Percentiles rank a stretch among this genome's conserved stretches.
phyloP scores from a whole-genome alignment of 2,329 filamentous ascomycete genomes.

The Helminthosporium solani region DNA sequence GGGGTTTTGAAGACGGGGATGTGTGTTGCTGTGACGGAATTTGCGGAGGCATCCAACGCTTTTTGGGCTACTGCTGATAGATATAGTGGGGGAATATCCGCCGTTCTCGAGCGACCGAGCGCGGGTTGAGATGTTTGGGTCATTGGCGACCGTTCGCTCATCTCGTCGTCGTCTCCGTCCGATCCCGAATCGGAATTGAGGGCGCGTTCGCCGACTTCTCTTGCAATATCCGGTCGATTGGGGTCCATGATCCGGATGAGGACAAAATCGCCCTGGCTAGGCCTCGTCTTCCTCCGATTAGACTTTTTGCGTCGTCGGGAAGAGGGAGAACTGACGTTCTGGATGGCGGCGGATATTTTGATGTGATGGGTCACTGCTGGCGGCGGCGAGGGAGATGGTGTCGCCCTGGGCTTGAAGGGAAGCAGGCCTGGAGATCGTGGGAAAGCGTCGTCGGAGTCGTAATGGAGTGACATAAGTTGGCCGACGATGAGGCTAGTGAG shows the following conservation, averaged over 20 bases:
- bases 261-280: conserved; percentile 65
- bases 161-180: conserved; percentile 47
- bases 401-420: conserved; percentile 47
- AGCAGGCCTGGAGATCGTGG: conserved; percentile 46
- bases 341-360: conserved; percentile 18
- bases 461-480: conserved; percentile 39
- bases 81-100: conserved; percentile 12
- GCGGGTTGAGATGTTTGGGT: conserved; percentile 10
- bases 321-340: conserved; percentile 46
- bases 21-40: conserved; percentile 9
- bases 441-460: conserved; percentile 53
- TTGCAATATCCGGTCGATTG: conserved; percentile 65
- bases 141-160: conserved; percentile 24
- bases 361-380: conserved; percentile 32
- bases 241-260: conserved; percentile 66
- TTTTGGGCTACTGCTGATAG: conserved; percentile 21
- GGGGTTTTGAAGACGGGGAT: conserved; percentile 9
- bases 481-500: conserved; percentile 20
- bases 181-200: conserved; percentile 50
- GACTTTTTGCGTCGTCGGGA: conserved; percentile 48
- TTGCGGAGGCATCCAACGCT: conserved; percentile 14
- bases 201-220: conserved; percentile 55
- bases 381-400: conserved; percentile 55
- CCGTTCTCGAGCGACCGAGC: conserved; percentile 5
- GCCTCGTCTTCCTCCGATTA: conserved; percentile 56